Conservation (phyloP, 768 basidiomycete genomes). For the Leccinum subtestaceum region DNA sequence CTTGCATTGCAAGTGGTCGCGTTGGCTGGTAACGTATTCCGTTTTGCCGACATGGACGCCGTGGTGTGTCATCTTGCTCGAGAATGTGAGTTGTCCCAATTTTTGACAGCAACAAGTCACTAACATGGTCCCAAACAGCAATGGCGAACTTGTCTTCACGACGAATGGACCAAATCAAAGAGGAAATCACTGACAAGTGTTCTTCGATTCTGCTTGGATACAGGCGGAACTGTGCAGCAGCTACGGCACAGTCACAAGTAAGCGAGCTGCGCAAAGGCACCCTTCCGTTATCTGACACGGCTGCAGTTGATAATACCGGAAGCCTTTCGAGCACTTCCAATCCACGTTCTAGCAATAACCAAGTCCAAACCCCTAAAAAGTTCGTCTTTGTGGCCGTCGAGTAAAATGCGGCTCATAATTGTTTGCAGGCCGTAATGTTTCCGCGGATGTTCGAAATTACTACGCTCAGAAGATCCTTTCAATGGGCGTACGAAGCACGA, state of each 20-base stretch:
- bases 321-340: constrained; percentile 81
- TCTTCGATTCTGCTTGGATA: constrained; percentile 82
- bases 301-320: constrained; percentile 89
- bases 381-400: constrained; percentile 24
- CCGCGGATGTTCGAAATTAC: constrained; percentile 91
- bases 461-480: constrained; percentile 73
- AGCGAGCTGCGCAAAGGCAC: constrained; percentile 11
- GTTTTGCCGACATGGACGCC: constrained; percentile 87
- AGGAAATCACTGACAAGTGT: constrained; percentile 81
- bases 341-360: constrained; percentile 75
- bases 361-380: constrained; percentile 97
- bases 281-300: constrained; percentile 7
- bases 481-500: constrained; percentile 63
- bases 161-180: constrained; percentile 72
- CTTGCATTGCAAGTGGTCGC: constrained; percentile 78
- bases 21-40: constrained; percentile 89
- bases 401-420: constrained; percentile 6
- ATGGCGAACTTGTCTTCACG: constrained; percentile 59
- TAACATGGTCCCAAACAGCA: constrained; percentile 43
- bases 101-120: not conserved
- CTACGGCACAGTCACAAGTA: constrained; percentile 78
- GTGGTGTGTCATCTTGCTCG: constrained; percentile 71
- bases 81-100: constrained; percentile 54
- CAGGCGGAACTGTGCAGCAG: constrained; percentile 81
- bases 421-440: constrained; percentile 71